Conservation (phyloP, 768 basidiomycete species). For the Termitomyces sp. region DNA sequence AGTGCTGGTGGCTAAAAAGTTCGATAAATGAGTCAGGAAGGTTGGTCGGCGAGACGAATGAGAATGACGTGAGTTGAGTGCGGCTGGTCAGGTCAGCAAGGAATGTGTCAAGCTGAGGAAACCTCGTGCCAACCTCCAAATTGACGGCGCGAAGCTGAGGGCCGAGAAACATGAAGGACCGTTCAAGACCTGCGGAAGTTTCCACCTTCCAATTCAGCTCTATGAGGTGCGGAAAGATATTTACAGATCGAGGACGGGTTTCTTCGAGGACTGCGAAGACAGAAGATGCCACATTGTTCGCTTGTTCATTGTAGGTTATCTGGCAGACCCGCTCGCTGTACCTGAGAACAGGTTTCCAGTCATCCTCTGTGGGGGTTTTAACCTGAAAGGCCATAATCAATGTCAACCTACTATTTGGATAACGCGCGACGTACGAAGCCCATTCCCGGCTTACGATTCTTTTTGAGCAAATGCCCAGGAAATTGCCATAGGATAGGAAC, state of each 20-base stretch:
- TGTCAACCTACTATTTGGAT: neutral
- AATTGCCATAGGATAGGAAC: slow-evolving; percentile 69
- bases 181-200: slow-evolving; percentile 58
- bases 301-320: slow-evolving; percentile 63
- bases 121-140: slow-evolving; percentile 55
- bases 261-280: slow-evolving; percentile 67
- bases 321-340: slow-evolving; percentile 67
- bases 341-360: slow-evolving; percentile 62
- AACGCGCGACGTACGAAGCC: slow-evolving; percentile 55
- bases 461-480: slow-evolving; percentile 61
- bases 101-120: slow-evolving; percentile 56
- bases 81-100: slow-evolving; percentile 59
- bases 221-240: slow-evolving; percentile 64
- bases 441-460: slow-evolving; percentile 64
- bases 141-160: slow-evolving; percentile 56
- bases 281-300: slow-evolving; percentile 56
- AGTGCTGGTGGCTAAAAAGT: slow-evolving; percentile 51
- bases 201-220: slow-evolving; percentile 71
- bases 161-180: slow-evolving; percentile 58
- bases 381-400: slow-evolving; percentile 29
- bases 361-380: slow-evolving; percentile 55
- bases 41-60: slow-evolving; percentile 62
- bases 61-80: slow-evolving; percentile 59
- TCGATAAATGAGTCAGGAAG: slow-evolving; percentile 71
- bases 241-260: slow-evolving; percentile 46